Base-by-base conservation (phyloP, 1,284 basidiomycete species). In the Anthracocystis walkeri region DNA sequence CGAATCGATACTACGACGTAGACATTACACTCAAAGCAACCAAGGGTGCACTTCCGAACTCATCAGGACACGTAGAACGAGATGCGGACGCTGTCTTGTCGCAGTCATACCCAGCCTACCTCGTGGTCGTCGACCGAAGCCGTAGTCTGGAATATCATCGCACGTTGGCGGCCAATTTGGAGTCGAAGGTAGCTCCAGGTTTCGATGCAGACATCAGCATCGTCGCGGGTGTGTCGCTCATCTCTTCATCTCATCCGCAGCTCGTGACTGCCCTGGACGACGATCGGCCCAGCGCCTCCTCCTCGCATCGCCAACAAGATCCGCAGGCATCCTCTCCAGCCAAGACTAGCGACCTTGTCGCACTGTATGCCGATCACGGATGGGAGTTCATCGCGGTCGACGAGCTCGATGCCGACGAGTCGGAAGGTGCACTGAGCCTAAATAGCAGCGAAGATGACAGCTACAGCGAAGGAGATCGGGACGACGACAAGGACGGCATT, bases 311-410 rank as follows among this genome's bases (percentile, higher is more conserved):
- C 25, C 14, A 21, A 8, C 10, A 10, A 18, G n/a, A 7, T 16
- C 27, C 35, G 14, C 41, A 41, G 10, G 27, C 33, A 0, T 6
- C 27, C 2, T 38, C 53, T 2, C 18, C 14, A 2, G 57, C 68
- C n/a, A 63, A 60, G 41, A 65, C 42, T 7, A 65, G 64, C 31
- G 79, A 79, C 21, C 67, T 82, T 1, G 58, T 62, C 4, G 69
- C 71, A 8, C 67, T 82, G 38, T 82, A 81, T 31, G 71, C 79
- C 8, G 71, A 77, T 25, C 50, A 60, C 18, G 80, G 80, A 5
- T 82, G 80, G 80, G 80, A 82, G 29, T 82, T 71, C 58, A 67
- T 82, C 52, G 70, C 66, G 14, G 62, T 73, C 20, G 78, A 68
- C n/a, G 75, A 75, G 18, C 42, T 63, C 3, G 59, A 65, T 16